Conservation (phyloP, 208 protist genomes). For the Tritrichomonas foetus region DNA sequence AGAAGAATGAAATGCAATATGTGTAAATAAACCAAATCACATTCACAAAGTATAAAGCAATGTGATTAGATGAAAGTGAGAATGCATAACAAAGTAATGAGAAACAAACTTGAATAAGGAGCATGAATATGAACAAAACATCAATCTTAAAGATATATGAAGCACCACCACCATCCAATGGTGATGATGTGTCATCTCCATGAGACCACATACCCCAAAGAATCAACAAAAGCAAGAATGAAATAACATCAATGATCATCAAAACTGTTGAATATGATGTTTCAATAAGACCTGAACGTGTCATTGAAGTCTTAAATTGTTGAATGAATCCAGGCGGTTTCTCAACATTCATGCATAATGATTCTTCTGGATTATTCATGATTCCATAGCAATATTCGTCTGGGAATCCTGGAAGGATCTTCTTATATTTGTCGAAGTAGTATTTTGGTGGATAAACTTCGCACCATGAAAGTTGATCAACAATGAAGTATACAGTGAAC, state of each 20-base stretch:
- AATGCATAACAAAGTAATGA: not conserved
- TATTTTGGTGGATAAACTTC: not conserved
- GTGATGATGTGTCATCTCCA: not conserved
- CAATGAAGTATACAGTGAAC: not conserved
- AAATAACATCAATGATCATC: not conserved
- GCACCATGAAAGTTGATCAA: not conserved
- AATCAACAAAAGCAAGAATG: not conserved
- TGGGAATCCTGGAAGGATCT: not conserved
- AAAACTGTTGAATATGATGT: not conserved
- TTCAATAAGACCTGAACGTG: not conserved
- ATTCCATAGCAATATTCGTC: conserved; percentile 8
- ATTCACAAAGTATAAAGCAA: not conserved
- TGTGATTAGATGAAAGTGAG: not conserved
- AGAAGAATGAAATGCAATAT: not conserved
- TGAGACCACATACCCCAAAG: not conserved
- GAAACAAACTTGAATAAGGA: not conserved
- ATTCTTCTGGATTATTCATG: not conserved
- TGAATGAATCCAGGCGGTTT: not conserved
- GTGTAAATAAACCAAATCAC: not conserved
- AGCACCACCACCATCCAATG: not conserved
- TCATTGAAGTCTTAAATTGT: not conserved
- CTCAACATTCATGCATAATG: not conserved
- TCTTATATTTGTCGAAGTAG: not conserved
- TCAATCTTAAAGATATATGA: not conserved
- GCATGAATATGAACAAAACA: not conserved